phyloP scores from a whole-genome alignment of 1,284 basidiomycete species.

The Malassezia nana region DNA sequence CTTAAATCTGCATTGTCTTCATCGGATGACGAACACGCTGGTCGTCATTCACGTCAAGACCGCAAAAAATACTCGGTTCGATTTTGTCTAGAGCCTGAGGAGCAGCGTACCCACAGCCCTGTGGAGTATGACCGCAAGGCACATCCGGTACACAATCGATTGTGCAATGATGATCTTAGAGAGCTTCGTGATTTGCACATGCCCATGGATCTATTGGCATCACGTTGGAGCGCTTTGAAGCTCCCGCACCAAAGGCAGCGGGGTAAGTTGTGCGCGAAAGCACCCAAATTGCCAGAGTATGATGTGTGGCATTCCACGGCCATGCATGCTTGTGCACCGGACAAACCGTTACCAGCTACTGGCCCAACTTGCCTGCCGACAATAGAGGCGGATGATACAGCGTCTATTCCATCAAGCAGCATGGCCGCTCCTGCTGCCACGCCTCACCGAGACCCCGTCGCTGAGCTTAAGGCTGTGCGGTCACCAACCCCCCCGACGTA shows the following conservation, averaged over 20 bases:
- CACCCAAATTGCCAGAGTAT: neutral
- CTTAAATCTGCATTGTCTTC: slow-evolving; percentile 32
- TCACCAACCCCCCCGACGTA: neutral
- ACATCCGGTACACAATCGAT: slow-evolving; percentile 36
- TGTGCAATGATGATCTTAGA: slow-evolving; percentile 40
- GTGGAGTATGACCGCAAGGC: slow-evolving; percentile 47
- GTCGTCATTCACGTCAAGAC: slow-evolving; percentile 15
- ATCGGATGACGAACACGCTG: slow-evolving; percentile 29
- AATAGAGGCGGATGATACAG: neutral
- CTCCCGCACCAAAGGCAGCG: neutral
- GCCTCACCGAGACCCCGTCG: neutral
- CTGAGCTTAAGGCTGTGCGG: neutral
- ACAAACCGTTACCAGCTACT: neutral
- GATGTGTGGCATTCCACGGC: slow-evolving; percentile 1
- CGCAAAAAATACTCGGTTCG: slow-evolving; percentile 25
- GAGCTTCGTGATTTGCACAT: slow-evolving; percentile 44
- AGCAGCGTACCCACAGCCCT: slow-evolving; percentile 41
- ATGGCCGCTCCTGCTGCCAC: neutral
- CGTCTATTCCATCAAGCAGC: neutral
- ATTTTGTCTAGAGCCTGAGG: slow-evolving; percentile 35
- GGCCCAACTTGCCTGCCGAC: neutral
- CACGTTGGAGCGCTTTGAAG: slow-evolving; percentile 23
- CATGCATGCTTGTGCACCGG: neutral
- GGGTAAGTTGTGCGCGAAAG: too few relatives aligned
- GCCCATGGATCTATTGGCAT: slow-evolving; percentile 42